Evolutionary conservation across 345 rosid species (phyloP).

Genomic region (Hypericum perforatum): DNA sequence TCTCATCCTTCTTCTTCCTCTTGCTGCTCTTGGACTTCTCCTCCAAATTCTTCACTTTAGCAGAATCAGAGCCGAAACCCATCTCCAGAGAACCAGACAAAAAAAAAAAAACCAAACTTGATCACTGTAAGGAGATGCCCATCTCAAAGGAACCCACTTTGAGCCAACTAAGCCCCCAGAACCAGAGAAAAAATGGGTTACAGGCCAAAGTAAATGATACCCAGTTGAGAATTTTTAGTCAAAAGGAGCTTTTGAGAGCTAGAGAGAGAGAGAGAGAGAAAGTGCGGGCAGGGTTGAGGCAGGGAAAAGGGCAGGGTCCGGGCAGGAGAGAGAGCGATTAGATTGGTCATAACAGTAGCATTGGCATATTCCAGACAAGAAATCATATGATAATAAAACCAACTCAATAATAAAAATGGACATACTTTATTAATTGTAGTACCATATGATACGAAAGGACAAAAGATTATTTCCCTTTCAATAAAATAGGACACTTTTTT

Average conservation of each 20-base stretch:
- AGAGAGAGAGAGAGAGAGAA: constrained; percentile 2
- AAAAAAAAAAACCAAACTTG: constrained; percentile 6
- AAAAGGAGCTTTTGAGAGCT: not conserved
- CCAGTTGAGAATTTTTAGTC: constrained; percentile 12
- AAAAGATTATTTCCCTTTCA: too few species aligned
- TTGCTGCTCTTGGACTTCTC: not conserved
- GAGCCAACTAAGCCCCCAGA: not conserved
- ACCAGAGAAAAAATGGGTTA: not conserved
- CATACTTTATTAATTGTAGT: not conserved
- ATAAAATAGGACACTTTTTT: too few species aligned
- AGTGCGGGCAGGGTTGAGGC: not conserved
- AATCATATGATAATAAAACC: constrained; percentile 8
- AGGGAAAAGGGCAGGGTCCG: constrained; percentile 11
- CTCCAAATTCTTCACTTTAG: constrained; percentile 8
- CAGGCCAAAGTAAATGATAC: constrained; percentile 10
- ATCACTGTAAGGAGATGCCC: constrained; percentile 4
- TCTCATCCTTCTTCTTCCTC: not conserved
- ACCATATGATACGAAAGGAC: not conserved
- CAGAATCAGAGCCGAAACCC: constrained; percentile 17
- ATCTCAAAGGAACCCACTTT: constrained; percentile 13
- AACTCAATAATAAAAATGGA: constrained; percentile 6
- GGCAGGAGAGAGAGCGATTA: constrained; percentile 30
- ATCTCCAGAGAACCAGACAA: constrained; percentile 5
- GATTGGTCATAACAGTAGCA: constrained; percentile 26
- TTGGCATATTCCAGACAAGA: constrained; percentile 33